Conservation (phyloP, 139 green algal genomes). For the Chlamydomonas applanata region DNA sequence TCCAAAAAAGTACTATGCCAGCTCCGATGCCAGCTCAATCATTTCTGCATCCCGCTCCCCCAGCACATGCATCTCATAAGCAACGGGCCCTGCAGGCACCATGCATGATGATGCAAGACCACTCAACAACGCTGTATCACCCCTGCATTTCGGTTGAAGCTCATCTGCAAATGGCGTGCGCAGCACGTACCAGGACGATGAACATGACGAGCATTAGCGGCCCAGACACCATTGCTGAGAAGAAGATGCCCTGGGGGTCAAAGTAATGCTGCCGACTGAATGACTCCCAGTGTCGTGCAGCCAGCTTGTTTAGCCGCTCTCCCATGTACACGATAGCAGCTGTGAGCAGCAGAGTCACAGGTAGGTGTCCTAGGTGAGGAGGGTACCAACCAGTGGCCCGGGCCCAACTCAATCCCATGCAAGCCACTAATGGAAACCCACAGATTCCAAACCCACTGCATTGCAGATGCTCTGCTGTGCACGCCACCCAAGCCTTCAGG, state of each 20-base stretch:
- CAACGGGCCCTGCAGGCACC: neutral
- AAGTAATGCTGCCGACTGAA: slow-evolving; percentile 59
- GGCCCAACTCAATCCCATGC: neutral
- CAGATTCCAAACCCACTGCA: neutral
- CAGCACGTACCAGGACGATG: slow-evolving; percentile 43
- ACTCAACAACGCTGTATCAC: neutral
- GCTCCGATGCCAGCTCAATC: too few relatives aligned
- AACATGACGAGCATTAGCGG: slow-evolving; percentile 49
- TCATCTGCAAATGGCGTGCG: neutral
- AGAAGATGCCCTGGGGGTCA: slow-evolving; percentile 50
- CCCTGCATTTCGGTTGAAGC: neutral
- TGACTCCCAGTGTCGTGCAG: slow-evolving; percentile 34
- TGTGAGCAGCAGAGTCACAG: slow-evolving; percentile 8
- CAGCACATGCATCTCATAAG: neutral
- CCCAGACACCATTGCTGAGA: slow-evolving; percentile 42
- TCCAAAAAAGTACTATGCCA: too few relatives aligned
- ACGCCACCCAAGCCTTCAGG: too few relatives aligned
- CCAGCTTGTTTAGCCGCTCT: slow-evolving; percentile 47
- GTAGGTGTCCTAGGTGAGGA: too few relatives aligned
- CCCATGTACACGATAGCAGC: slow-evolving; percentile 30
- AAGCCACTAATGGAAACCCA: neutral
- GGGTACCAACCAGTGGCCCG: too few relatives aligned
- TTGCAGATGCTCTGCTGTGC: neutral
- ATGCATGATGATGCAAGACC: neutral
- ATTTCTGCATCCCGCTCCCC: too few relatives aligned